Conservation (phyloP, 73 alveolate genomes). For the Stentor roeselii region DNA sequence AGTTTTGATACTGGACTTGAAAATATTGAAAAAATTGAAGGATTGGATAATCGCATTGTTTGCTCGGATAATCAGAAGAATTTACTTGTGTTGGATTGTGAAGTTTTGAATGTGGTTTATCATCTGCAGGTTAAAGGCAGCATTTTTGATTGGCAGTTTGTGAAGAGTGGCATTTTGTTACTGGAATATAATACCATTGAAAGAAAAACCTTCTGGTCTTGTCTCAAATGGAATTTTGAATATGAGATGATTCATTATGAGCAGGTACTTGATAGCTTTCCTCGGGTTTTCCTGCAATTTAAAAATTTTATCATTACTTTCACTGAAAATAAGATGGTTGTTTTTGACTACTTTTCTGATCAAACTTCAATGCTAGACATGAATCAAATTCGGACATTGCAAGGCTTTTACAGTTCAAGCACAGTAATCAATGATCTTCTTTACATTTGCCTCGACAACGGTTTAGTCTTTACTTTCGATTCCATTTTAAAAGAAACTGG, state of each 20-base stretch:
- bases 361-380: background rate
- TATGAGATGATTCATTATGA: background rate
- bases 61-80: too few relatives aligned
- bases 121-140: too few relatives aligned
- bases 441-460: background rate
- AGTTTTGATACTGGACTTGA: too few relatives aligned
- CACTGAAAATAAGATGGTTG: background rate
- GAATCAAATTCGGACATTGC: too few relatives aligned
- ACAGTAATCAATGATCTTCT: background rate
- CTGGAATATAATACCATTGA: background rate
- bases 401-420: background rate
- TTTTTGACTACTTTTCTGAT: background rate
- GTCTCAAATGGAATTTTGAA: background rate
- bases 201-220: background rate
- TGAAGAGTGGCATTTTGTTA: too few relatives aligned
- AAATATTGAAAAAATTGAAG: too few relatives aligned
- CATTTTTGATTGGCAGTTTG: background rate
- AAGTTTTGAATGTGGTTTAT: too few relatives aligned
- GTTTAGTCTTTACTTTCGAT: too few relatives aligned
- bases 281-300: background rate
- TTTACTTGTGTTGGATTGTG: too few relatives aligned
- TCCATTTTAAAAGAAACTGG: too few relatives aligned
- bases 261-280: background rate
- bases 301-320: too few relatives aligned
- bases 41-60: too few relatives aligned